Evolutionary conservation across 2,329 filamentous ascomycete species (phyloP), one percentile per base, ranked within the genome.

Genomic region (Stromatinia cepivora): DNA sequence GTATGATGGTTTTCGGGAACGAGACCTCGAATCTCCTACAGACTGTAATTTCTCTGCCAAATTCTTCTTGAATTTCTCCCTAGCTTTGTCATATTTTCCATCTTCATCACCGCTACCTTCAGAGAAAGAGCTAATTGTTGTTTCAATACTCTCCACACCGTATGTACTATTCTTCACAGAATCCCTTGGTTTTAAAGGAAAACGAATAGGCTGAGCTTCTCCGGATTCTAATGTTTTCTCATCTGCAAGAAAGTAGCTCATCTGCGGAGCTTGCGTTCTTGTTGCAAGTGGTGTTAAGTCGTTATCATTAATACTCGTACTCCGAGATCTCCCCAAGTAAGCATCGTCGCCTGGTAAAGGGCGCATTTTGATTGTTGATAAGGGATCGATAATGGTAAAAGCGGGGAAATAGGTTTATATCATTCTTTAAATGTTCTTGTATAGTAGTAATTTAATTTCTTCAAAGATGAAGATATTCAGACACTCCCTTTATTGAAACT

Each of bases 191-290:
- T 75, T 78, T 4, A 72, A 73, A 58, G 73, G 75, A 70, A 69
- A 69, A 64, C 72, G 73, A 57, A 78, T 72, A 57, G 77, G 74
- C 31, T 76, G 77, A 58, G 79, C 76, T 64, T 80, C 75, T 58
- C 80, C 79, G 15, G 80, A 77, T 71, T 84, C 81, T 70, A 86
- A 78, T 15, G 81, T 78, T 58, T 82, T 81, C 76, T 86, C 85
- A 73, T 85, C 83, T 73, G 82, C 81, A 63, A 86, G 75, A 71
- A 84, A 81, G 72, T 84, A 86, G 66, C 82, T 84, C 82, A 86
- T 85, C 61, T 84, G 82, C 66, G 80, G 80, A 63, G 72, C 68
- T 62, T 76, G 71, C 74, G 78, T 58, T 77, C 74, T 67, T 74
- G 75, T 39, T 77, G 76, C 73, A 73, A 81, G 67, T 73, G 79